Conservation (phyloP, 441 rosid genomes). For the Adansonia grandidieri region DNA sequence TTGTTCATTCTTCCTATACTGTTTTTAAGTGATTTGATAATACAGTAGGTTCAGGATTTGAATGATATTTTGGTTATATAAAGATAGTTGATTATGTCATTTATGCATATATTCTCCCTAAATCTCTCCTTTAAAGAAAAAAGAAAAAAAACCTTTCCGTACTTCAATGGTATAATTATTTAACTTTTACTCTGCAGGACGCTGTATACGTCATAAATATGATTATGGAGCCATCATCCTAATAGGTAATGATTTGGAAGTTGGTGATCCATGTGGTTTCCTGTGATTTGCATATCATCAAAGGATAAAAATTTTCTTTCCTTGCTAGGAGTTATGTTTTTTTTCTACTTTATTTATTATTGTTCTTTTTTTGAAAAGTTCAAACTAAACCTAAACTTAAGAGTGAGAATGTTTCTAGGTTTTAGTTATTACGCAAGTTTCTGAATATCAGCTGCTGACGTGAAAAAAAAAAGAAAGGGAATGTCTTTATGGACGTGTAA, state of each 20-base stretch:
- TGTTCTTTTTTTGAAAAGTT: neutral
- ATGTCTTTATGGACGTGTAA: neutral
- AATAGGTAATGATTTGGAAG: conserved; percentile 56
- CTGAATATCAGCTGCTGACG: neutral
- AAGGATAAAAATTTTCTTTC: neutral
- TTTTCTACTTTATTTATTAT: neutral
- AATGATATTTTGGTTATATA: neutral
- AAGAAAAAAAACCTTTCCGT: neutral
- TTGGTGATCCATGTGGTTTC: neutral
- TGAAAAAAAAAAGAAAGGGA: neutral
- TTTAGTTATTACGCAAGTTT: neutral
- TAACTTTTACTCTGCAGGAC: conserved; percentile 59
- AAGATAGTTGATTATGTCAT: conserved; percentile 1
- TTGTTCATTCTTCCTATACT: conserved; percentile 16
- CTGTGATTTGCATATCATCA: neutral
- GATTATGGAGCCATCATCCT: conserved; percentile 97
- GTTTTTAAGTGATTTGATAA: conserved; percentile 21
- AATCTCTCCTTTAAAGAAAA: neutral
- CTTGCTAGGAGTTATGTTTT: neutral
- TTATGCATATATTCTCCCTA: conserved; percentile 13
- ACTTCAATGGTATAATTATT: conserved; percentile 12
- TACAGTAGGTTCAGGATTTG: neutral
- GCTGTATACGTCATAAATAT: conserved; percentile 86
- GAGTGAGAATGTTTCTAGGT: conserved; percentile 1
- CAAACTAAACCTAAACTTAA: neutral